Base-by-base conservation (phyloP, 208 protist genomes). In the Acanthamoeba triangularis region DNA sequence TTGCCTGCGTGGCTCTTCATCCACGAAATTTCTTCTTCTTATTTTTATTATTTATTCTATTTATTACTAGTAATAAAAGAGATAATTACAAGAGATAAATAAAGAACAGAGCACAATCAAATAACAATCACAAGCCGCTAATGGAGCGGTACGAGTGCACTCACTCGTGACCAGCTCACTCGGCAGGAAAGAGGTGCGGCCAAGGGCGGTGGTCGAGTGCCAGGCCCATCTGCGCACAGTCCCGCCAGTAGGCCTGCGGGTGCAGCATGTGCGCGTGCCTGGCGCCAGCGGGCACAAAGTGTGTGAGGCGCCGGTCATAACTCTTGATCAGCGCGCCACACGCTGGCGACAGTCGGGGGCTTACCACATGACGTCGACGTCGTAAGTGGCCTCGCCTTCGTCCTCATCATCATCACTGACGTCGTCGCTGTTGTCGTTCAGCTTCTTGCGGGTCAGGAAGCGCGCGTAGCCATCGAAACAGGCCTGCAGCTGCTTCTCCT, bases 401-500 rank as follows among this genome's bases (percentile, higher is more conserved):
- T 82, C 37, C 37, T 82, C 72, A 37, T 82, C 72, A 37, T 37
- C 72, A 3, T 82, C n/a, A 18, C 20, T n/a, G 20, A n/a, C n/a
- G n/a, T n/a, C n/a, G n/a, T n/a, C n/a, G 20, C 7, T 37, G 20
- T 82, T 18, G n/a, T 18, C 72, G 1, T 28, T 37, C n/a, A 33
- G n/a, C 72, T 44, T 82, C 72, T 82, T 82, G 20, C 23, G 13
- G 14, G 72, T 82, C 20, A 44, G 72, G 72, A 82, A 82, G 72
- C n/a, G 72, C 72, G 98, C 67, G 97, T 99, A 92, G 99, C 98
- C 35, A 99, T 99, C 23, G 98, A 99, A 87, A 98, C 98, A 23
- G 59, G 97, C 25, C 61, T 84, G 28, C 13, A 54, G 0, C 35
- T 56, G 33, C 33, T 85, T 28, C 65, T 44, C 44, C 28, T 91